Base-by-base conservation (phyloP, 192 early-diverging fungal genomes). In the Dissophora ornata region DNA sequence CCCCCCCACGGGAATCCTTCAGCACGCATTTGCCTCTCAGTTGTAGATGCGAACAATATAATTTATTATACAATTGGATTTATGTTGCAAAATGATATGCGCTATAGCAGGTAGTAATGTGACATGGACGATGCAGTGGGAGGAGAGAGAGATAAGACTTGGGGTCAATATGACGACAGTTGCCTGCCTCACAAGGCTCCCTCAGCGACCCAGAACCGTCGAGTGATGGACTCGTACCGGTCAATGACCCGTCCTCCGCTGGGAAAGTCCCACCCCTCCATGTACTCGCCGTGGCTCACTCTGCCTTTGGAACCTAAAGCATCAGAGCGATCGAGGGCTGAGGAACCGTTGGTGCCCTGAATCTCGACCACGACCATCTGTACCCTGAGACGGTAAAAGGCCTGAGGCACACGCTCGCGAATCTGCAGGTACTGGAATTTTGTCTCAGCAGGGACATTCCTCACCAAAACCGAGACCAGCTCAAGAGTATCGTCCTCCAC, bases 341-440 rank as follows among this genome's bases (percentile, higher is more conserved):
- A n/a, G n/a, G n/a, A n/a, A n/a, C n/a, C n/a, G n/a, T n/a, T 3
- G 15, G 19, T 38, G 16, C 56, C 57, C 24, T 65, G 49, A 10
- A 65, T 56, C 25, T 64, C 53, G 12, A 65, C 70, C 2, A 74
- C 70, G 15, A 65, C 62, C 70, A 74, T 74, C 41, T 65, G 70
- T 13, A 74, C 56, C 22, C 36, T 50, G 16, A 74, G 49, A 10
- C 70, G 70, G 54, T 74, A 74, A 30, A 65, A 74, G 7, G 46
- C 62, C 4, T 33, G 48, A 3, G 41, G 62, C 16, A 74, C 70
- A 33, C 57, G 62, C 21, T 74, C 62, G 11, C 59, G 62, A 38
- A 74, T 74, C 21, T 64, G 61, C 4, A 65, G 30, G 33, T 59
- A 65, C 25, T 59, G 62, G 34, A 74, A 74, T 16, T 29, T 57